phyloP scores from a whole-genome alignment of 2,329 filamentous ascomycete genomes.

The Xylaria digitata region DNA sequence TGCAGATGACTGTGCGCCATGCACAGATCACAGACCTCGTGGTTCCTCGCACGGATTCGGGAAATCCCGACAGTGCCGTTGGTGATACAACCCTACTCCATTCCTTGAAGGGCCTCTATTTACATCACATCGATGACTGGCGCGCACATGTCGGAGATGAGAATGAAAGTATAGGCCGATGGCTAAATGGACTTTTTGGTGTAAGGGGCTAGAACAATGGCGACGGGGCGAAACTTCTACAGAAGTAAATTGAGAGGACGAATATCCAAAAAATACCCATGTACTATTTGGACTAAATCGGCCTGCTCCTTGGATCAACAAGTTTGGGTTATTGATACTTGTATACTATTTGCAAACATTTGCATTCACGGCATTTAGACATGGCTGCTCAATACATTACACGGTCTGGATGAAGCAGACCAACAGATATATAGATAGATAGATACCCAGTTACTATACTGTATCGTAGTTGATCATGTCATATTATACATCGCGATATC shows the following conservation, averaged over 20 bases:
- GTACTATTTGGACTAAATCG: neutral
- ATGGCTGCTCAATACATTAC: neutral
- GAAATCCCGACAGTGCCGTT: neutral
- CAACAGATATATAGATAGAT: constrained; percentile 18
- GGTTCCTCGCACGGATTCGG: neutral
- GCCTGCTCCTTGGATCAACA: neutral
- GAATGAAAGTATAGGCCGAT: constrained; percentile 42
- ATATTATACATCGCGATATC: constrained; percentile 13
- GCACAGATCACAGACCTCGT: constrained; percentile 50
- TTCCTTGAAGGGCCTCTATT: constrained; percentile 35
- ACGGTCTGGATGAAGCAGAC: neutral
- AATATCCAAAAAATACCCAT: neutral
- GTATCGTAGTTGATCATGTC: constrained; percentile 21
- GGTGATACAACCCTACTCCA: neutral
- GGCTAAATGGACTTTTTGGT: constrained; percentile 49
- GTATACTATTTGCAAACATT: constrained; percentile 3
- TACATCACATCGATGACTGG: constrained; percentile 49
- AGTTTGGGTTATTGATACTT: neutral
- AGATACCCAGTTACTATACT: constrained; percentile 17
- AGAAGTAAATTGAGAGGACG: neutral
- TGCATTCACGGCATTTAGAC: neutral
- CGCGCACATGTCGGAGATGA: constrained; percentile 22
- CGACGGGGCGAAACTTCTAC: neutral
- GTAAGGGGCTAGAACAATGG: constrained; percentile 12
- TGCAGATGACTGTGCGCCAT: constrained; percentile 54